Base-by-base conservation (phyloP, 2,329 filamentous ascomycete species). In the Verticillium nubilum region DNA sequence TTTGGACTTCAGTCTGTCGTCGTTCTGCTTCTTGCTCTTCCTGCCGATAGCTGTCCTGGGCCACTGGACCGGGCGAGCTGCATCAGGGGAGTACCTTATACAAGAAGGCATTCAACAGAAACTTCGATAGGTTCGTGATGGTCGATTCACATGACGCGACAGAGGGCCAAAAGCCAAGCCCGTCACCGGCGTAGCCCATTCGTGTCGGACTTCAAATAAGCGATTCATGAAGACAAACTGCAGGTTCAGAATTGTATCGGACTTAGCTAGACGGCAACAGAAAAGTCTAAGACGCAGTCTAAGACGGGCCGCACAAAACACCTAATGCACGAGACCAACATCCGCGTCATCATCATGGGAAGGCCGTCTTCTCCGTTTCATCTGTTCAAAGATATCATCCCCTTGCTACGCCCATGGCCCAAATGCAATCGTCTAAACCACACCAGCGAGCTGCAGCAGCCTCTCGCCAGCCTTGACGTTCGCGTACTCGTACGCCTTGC, bases 401-500 rank as follows among this genome's bases (percentile, higher is more conserved):
- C 29, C 13, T 13, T 31, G 9, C 29, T 13, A 31, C 13, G 29
- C 29, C 29, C 29, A 7, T 10, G 29, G n/a, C 23, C n/a, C 26
- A 17, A 52, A 26, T 25, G 27, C 25, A 6, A 27, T 28, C 50
- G 42, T 42, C 52, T 62, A 63, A 52, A 67, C 59, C 37, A 72
- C 67, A 42, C 69, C 70, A 58, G 74, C 70, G 61, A 83, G 69
- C 68, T 85, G 80, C 67, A 88, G 73, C 56, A 88, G 72, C 29
- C 80, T 78, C 69, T 88, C 81, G 37, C 86, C 86, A 35, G 80
- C 84, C 60, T 78, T 78, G 52, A 86, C 71, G 69, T 88, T 88
- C 62, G 86, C 85, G 66, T 85, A 86, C 62, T 85, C 82, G 68
- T 87, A 87, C 2, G 85, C 86, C 74, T 86, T 87, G 50, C 84